These are phyloP conservation scores for Panicum miliaceum DNA, from an alignment of 176 grass and related monocot genomes.

Conservation along the genomic window DNA sequence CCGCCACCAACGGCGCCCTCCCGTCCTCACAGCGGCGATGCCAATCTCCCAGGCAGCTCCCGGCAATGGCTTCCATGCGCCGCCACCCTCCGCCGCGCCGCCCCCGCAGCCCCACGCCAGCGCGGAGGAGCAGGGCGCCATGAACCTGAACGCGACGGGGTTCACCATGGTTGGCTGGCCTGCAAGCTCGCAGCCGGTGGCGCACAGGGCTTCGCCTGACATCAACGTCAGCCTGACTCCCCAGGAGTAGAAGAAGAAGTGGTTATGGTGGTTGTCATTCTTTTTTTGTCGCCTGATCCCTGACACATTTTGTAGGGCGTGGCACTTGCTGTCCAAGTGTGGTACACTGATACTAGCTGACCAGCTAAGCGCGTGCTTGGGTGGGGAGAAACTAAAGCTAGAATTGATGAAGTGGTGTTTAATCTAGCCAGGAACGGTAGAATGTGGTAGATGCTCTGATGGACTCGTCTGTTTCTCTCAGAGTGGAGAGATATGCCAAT, in stretches of 20 bases:
- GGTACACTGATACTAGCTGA: background rate
- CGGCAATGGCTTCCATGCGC: conserved; percentile 40
- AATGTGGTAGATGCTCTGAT: conserved; percentile 14
- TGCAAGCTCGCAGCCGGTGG: conserved; percentile 44
- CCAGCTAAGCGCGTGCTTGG: background rate
- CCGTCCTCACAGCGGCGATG: conserved; percentile 53
- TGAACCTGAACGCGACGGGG: conserved; percentile 46
- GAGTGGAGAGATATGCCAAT: conserved; percentile 1
- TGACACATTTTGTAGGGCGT: conserved; percentile 45
- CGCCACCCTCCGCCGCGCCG: background rate
- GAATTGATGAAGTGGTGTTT: background rate
- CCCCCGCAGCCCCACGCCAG: conserved; percentile 34
- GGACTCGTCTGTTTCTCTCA: conserved; percentile 22
- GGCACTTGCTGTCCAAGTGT: conserved; percentile 24
- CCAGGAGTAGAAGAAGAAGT: conserved; percentile 51
- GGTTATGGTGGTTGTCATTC: background rate
- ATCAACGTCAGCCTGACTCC: conserved; percentile 79
- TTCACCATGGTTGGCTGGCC: conserved; percentile 74
- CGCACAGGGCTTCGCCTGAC: conserved; percentile 65
- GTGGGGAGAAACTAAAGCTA: conserved; percentile 34
- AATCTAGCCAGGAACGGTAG: conserved; percentile 22
- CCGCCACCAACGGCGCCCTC: conserved; percentile 6
- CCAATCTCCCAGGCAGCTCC: conserved; percentile 86
- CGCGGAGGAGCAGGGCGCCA: conserved; percentile 28
- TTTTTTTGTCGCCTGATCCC: conserved; percentile 23